Percentiles rank a stretch among this genome's conserved stretches.
These are phyloP conservation scores for Ceratocystis eucalypticola DNA, from an alignment of 2,329 filamentous ascomycete genomes.

Conservation along the genomic window DNA sequence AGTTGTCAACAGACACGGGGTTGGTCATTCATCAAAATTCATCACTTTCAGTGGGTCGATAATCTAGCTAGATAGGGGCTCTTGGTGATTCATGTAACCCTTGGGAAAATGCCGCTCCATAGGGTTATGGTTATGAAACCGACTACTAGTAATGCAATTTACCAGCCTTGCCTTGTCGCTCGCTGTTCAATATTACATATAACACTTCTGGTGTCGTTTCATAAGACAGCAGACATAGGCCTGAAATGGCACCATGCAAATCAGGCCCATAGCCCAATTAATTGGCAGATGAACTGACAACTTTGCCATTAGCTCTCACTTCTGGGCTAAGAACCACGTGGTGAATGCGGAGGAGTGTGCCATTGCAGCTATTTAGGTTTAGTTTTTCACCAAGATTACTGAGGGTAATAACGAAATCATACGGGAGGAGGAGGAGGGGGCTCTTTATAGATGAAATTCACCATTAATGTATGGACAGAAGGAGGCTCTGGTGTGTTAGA, in stretches of 20 bases:
- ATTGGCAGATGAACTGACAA: conserved; percentile 4
- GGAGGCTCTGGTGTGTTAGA: neutral
- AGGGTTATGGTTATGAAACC: no score
- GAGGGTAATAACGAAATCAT: neutral
- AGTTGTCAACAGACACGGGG: no score
- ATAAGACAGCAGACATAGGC: conserved; percentile 11
- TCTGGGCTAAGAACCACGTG: conserved; percentile 7
- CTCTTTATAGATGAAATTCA: neutral
- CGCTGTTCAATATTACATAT: neutral
- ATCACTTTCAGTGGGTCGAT: no score
- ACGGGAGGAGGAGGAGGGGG: neutral
- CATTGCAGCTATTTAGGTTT: neutral
- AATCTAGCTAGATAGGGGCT: no score
- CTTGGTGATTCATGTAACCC: neutral
- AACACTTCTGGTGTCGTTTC: neutral
- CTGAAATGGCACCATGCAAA: conserved; percentile 12
- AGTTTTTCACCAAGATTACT: neutral
- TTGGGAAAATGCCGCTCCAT: no score
- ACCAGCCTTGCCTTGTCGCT: neutral
- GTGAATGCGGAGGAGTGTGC: neutral
- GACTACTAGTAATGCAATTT: neutral
- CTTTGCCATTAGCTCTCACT: neutral
- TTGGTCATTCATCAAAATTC: no score
- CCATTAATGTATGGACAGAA: neutral
- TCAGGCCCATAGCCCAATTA: neutral